These are phyloP conservation scores for Jatropha curcas DNA, from an alignment of 345 rosid species.

Conservation along the genomic window DNA sequence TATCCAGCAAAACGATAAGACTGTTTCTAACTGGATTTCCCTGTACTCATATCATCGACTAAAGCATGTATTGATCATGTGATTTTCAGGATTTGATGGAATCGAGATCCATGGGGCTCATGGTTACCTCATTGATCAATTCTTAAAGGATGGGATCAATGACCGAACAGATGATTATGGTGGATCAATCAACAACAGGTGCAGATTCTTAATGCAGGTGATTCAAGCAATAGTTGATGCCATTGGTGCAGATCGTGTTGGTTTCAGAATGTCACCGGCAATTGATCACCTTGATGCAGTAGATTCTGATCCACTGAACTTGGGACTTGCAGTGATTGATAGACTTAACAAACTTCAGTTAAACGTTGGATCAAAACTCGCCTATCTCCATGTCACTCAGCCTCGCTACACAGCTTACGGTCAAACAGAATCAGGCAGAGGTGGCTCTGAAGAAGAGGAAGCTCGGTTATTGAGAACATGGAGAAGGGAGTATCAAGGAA, in stretches of 20 bases:
- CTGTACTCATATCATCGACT: background rate
- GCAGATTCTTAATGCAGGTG: slow-evolving; percentile 63
- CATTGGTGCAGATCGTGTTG: slow-evolving; percentile 59
- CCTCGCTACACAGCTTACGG: slow-evolving; percentile 74
- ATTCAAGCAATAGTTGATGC: slow-evolving; percentile 55
- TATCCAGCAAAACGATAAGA: background rate
- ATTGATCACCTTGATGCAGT: slow-evolving; percentile 72
- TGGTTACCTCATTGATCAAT: slow-evolving; percentile 87
- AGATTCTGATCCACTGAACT: slow-evolving; percentile 71
- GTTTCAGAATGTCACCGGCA: slow-evolving; percentile 78
- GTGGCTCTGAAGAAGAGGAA: slow-evolving; percentile 61
- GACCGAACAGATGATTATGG: slow-evolving; percentile 80
- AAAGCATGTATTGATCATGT: background rate
- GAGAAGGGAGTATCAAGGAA: slow-evolving; percentile 62
- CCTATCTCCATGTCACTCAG: slow-evolving; percentile 81
- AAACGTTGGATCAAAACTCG: slow-evolving; percentile 47
- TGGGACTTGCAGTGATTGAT: slow-evolving; percentile 63
- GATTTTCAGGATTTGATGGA: slow-evolving; percentile 68
- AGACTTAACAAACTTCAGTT: slow-evolving; percentile 61
- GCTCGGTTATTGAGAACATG: slow-evolving; percentile 46
- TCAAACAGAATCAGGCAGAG: slow-evolving; percentile 57
- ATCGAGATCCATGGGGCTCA: slow-evolving; percentile 88
- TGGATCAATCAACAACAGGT: slow-evolving; percentile 62
- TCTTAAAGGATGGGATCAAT: slow-evolving; percentile 77
- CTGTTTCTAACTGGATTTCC: background rate